Evolutionary conservation across 2,329 filamentous ascomycete genomes (phyloP).

Genomic region (Penicillium crustosum): DNA sequence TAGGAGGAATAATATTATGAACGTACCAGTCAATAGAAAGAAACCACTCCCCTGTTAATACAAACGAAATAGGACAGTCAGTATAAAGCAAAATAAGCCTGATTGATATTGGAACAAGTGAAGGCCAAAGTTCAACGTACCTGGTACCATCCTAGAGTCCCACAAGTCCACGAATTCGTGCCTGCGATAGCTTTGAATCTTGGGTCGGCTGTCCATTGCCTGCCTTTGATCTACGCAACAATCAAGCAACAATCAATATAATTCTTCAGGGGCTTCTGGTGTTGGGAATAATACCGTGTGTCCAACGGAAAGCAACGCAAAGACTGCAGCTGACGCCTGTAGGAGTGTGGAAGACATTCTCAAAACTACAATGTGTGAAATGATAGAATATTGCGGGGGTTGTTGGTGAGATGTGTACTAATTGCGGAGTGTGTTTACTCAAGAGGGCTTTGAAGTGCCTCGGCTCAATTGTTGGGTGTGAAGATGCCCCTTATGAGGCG

Average conservation of each 20-base stretch:
- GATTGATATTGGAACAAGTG: not conserved
- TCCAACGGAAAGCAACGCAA: constrained; percentile 22
- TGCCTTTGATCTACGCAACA: constrained; percentile 18
- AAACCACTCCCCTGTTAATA: constrained; percentile 27
- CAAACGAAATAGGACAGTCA: not conserved
- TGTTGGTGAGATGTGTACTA: not conserved
- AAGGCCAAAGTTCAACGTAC: constrained; percentile 12
- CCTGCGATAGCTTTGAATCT: constrained; percentile 25
- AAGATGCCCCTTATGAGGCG: not conserved
- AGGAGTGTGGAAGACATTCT: constrained; percentile 19
- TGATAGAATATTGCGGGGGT: not conserved
- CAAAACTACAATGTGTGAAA: not conserved
- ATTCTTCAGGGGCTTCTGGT: not conserved
- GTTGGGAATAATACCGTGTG: constrained; percentile 24
- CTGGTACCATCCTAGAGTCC: constrained; percentile 31
- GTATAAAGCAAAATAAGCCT: not conserved
- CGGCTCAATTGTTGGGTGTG: not conserved
- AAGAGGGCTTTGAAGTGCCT: not conserved
- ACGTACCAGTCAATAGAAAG: constrained; percentile 26
- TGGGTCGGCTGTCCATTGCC: constrained; percentile 27
- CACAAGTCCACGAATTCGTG: constrained; percentile 24
- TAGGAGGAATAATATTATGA: not conserved
- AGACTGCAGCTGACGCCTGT: constrained; percentile 21
- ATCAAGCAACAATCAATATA: not conserved
- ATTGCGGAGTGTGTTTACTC: not conserved